phyloP scores from a whole-genome alignment of 805 yeast genomes.

The Debaryomyces castellii region DNA sequence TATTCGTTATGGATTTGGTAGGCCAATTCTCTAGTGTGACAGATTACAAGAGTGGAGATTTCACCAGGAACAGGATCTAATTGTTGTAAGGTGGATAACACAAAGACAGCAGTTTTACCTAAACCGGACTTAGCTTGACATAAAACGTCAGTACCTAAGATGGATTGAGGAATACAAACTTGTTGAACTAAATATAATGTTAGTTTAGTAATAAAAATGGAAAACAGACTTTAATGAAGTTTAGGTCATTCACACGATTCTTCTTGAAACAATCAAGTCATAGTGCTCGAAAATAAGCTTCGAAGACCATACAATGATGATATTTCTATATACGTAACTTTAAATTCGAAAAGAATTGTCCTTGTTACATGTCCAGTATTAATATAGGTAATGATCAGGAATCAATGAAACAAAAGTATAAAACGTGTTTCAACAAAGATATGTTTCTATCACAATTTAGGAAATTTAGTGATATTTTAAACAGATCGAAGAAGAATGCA shows the following conservation, averaged over 20 bases:
- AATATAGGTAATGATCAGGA: background rate
- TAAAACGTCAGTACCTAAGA: conserved; percentile 94
- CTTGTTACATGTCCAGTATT: background rate
- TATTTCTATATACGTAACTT: background rate
- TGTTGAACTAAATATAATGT: conserved; percentile 72
- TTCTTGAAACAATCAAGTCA: conserved; percentile 1
- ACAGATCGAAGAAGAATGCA: conserved; percentile 5
- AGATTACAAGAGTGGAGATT: conserved; percentile 87
- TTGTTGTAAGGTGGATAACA: conserved; percentile 92
- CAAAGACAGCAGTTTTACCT: conserved; percentile 98
- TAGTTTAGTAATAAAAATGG: conserved; percentile 14
- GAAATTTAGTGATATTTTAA: background rate
- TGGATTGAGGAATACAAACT: conserved; percentile 96
- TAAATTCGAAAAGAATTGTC: background rate
- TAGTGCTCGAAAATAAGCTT: background rate
- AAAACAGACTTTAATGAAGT: conserved; percentile 1
- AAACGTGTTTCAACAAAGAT: background rate
- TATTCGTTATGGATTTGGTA: conserved; percentile 97
- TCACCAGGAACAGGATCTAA: conserved; percentile 97
- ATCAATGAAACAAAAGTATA: background rate
- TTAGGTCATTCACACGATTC: conserved; percentile 2
- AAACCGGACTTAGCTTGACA: conserved; percentile 99
- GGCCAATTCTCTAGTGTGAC: conserved; percentile 98
- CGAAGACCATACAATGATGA: background rate
- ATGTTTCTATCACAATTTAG: background rate